Percentiles rank a stretch among this genome's conserved stretches.
These are phyloP conservation scores for Rhodamnia rubescens DNA, from an alignment of 345 rosid genomes.

Conservation along the genomic window DNA sequence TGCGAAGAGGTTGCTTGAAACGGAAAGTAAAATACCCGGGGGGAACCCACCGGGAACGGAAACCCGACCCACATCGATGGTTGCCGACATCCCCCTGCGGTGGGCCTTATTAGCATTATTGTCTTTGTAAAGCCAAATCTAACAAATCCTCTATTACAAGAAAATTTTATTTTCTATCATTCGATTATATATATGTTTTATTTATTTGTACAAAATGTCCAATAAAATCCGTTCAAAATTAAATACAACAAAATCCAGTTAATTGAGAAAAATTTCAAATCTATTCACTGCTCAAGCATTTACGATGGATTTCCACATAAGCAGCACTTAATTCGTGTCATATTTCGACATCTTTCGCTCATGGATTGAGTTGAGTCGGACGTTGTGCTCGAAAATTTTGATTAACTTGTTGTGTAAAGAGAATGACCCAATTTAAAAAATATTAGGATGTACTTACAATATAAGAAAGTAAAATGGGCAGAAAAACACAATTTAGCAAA, in stretches of 20 bases:
- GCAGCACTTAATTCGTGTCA: neutral
- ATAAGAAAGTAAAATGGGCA: neutral
- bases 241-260: fast-evolving
- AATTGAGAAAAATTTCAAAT: fast-evolving
- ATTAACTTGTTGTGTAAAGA: neutral
- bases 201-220: neutral
- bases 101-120: too few species aligned
- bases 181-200: too few species aligned
- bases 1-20: neutral
- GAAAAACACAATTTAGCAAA: neutral
- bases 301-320: neutral
- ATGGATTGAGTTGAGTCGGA: neutral
- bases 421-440: neutral
- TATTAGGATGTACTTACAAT: neutral
- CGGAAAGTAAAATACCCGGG: neutral
- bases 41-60: neutral
- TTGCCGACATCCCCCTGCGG: neutral
- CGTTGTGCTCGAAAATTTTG: neutral
- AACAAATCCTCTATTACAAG: too few species aligned
- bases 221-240: neutral
- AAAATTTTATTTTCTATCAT: too few species aligned
- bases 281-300: fast-evolving
- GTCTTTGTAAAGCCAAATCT: neutral
- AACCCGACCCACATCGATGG: neutral
- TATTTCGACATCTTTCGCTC: neutral